Conservation (phyloP, 306 rosid genomes). For the Vigna hirtella region DNA sequence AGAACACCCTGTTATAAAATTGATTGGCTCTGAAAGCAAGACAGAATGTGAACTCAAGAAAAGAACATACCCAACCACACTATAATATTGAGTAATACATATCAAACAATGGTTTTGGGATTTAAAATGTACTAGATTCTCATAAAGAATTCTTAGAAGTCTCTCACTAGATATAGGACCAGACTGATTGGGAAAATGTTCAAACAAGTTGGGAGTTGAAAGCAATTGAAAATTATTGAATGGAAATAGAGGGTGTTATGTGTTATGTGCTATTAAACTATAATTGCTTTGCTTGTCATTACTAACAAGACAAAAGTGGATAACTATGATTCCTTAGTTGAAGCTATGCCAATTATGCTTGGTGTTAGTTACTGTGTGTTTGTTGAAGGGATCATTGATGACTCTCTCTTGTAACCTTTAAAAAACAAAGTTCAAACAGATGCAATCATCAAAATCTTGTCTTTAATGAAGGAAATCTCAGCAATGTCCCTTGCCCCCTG, state of each 20-base stretch:
- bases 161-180: neutral
- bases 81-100: neutral
- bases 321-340: slow-evolving; percentile 14
- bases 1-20: slow-evolving; percentile 17
- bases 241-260: neutral
- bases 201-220: neutral
- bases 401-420: slow-evolving; percentile 1
- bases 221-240: slow-evolving; percentile 17
- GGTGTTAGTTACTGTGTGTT: slow-evolving; percentile 19
- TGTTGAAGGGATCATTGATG: neutral
- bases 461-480: slow-evolving; percentile 40
- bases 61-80: neutral
- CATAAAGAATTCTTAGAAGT: neutral
- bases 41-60: slow-evolving; percentile 9
- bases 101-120: neutral
- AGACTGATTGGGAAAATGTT: neutral
- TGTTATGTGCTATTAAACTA: neutral
- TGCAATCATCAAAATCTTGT: slow-evolving; percentile 36
- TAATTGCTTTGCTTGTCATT: neutral
- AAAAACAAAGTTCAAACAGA: slow-evolving; percentile 24
- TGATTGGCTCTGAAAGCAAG: slow-evolving; percentile 4
- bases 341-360: slow-evolving; percentile 24
- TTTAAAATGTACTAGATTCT: neutral
- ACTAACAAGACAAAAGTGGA: slow-evolving; percentile 31
- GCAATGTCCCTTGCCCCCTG: slow-evolving; percentile 10